Evolutionary conservation across 1,139 yeast genomes (phyloP).

Genomic region (Insectozyma bohioensis): DNA sequence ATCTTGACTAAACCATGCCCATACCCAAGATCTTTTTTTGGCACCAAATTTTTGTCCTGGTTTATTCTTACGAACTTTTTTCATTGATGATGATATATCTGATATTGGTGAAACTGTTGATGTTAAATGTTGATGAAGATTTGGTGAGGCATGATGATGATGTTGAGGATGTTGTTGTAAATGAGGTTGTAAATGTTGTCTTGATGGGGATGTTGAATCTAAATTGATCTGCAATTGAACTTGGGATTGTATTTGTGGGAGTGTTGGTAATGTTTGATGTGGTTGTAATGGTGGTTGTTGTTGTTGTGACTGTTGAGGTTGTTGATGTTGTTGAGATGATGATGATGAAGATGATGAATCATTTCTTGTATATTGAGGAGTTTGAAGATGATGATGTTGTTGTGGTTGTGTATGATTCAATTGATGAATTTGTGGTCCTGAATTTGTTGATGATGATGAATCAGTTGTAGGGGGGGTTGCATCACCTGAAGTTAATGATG

Average conservation of each 20-base stretch:
- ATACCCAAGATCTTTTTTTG: conserved; percentile 60
- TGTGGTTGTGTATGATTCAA: too few species aligned
- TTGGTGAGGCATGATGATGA: conserved; percentile 5
- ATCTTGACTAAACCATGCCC: conserved; percentile 62
- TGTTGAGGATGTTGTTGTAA: conserved; percentile 2
- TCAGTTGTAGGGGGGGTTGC: too few species aligned
- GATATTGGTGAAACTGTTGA: conserved; percentile 16
- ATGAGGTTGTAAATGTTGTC: conserved; percentile 1
- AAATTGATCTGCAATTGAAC: too few species aligned
- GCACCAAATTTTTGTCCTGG: conserved; percentile 60
- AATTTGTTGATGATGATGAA: too few species aligned
- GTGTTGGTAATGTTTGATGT: too few species aligned
- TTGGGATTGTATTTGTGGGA: too few species aligned
- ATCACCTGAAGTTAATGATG: too few species aligned
- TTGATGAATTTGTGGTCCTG: too few species aligned
- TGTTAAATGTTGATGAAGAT: conserved; percentile 2
- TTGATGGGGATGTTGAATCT: too few species aligned
- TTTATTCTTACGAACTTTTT: conserved; percentile 35
- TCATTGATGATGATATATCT: conserved; percentile 4
- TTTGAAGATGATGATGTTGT: conserved; percentile 5
- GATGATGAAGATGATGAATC: too few species aligned
- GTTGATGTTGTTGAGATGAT: too few species aligned
- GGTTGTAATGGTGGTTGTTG: conserved; percentile 2
- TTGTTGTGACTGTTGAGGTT: conserved; percentile 18
- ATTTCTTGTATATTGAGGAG: too few species aligned